Percentiles rank a stretch among this genome's conserved stretches.
phyloP scores from a whole-genome alignment of 768 basidiomycete species.

The Lactifluus volemus region DNA sequence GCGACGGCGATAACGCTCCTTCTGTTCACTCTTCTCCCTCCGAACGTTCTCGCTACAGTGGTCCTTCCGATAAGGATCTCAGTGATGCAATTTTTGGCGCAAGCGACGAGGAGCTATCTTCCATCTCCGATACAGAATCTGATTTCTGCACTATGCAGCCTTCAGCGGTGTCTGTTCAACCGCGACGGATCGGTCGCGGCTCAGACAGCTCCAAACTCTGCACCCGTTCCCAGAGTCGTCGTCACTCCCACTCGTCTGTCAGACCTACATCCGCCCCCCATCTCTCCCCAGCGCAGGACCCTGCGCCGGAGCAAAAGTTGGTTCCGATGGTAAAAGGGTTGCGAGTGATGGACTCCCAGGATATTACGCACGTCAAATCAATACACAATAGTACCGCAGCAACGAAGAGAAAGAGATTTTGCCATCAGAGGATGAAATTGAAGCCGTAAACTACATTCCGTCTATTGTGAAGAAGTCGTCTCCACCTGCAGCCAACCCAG shows the following conservation, averaged over 20 bases:
- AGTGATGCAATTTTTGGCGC: conserved; percentile 19
- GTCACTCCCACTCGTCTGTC: conserved; percentile 2
- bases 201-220: background rate
- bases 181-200: background rate
- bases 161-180: conserved; percentile 10
- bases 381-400: background rate
- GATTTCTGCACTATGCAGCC: background rate
- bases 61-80: conserved; percentile 11
- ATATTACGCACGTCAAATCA: background rate
- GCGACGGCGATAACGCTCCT: conserved; percentile 4
- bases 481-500: background rate
- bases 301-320: conserved; percentile 20
- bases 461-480: background rate
- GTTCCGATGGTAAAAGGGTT: conserved; percentile 16
- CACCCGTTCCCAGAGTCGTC: conserved; percentile 2
- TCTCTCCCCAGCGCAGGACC: background rate
- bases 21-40: conserved; percentile 16
- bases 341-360: conserved; percentile 16
- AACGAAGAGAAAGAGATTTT: conserved; percentile 2
- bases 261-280: background rate
- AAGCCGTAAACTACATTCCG: background rate
- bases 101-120: conserved; percentile 25
- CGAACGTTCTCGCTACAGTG: conserved; percentile 8
- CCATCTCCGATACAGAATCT: conserved; percentile 28
- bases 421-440: conserved; percentile 7